Evolutionary conservation across 352 stramenopile genomes (phyloP).

Genomic region (Pythium monospermum): DNA sequence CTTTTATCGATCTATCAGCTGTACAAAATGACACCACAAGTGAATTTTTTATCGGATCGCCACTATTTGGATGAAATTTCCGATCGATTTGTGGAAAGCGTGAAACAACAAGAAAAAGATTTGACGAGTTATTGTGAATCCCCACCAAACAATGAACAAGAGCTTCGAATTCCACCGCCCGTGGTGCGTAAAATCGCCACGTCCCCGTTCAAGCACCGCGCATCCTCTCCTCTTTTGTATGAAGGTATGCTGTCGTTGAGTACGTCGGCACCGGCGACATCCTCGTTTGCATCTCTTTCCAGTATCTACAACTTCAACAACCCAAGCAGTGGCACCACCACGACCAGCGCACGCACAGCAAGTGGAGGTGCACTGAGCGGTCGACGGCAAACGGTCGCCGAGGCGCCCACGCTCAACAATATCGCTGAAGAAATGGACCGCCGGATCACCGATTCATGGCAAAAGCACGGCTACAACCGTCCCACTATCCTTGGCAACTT

Average conservation of each 20-base stretch:
- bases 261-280: conserved; percentile 6
- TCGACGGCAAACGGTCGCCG: conserved; percentile 30
- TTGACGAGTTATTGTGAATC: conserved; percentile 18
- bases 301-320: conserved; percentile 1
- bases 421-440: conserved; percentile 24
- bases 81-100: conserved; percentile 43
- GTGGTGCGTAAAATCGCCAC: conserved; percentile 15
- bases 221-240: conserved; percentile 22
- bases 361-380: conserved; percentile 21
- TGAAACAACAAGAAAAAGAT: conserved; percentile 20
- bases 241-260: conserved; percentile 15
- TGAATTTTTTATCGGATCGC: conserved; percentile 61
- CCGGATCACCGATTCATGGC: conserved; percentile 52
- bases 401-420: conserved; percentile 20
- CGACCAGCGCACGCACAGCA: conserved; percentile 8
- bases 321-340: not conserved
- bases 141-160: conserved; percentile 19
- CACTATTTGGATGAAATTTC: conserved; percentile 65
- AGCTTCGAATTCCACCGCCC: conserved; percentile 13
- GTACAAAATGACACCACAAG: conserved; percentile 60
- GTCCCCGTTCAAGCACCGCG: conserved; percentile 22
- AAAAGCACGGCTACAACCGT: conserved; percentile 72
- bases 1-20: conserved; percentile 60
- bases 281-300: too few relatives aligned
- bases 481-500: conserved; percentile 68